Evolutionary conservation across 768 basidiomycete genomes (phyloP).

Genomic region (Tylopilus plumbeoviolaceoides): DNA sequence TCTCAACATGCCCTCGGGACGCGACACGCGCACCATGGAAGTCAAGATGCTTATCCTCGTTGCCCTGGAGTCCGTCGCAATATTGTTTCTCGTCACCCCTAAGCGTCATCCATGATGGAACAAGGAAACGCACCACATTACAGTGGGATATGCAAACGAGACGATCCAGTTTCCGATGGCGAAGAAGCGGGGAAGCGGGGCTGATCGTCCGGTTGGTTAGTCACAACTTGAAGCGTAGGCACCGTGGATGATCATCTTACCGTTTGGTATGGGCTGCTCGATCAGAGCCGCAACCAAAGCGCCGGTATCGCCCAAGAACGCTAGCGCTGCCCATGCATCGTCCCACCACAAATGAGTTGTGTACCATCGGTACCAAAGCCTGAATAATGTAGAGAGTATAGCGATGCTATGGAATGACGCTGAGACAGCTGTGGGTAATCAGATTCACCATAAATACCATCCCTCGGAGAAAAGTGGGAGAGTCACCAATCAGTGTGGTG

Average conservation of each 20-base stretch:
- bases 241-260: not conserved
- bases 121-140: conserved; percentile 13
- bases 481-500: conserved; percentile 12
- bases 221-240: not conserved
- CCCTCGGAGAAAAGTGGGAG: not conserved
- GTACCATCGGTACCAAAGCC: not conserved
- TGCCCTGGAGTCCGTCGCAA: too few relatives aligned
- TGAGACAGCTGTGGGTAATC: conserved; percentile 7
- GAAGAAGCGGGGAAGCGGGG: conserved; percentile 3
- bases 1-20: too few relatives aligned
- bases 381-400: not conserved
- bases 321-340: not conserved
- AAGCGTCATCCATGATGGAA: not conserved
- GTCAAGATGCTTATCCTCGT: too few relatives aligned
- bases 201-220: conserved; percentile 5
- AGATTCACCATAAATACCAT: not conserved
- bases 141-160: conserved; percentile 15
- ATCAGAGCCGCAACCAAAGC: not conserved
- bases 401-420: conserved; percentile 17
- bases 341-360: not conserved
- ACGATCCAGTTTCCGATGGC: conserved; percentile 10
- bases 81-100: too few relatives aligned
- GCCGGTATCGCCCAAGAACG: not conserved
- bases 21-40: too few relatives aligned
- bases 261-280: not conserved